phyloP scores from a whole-genome alignment of 192 early-diverging fungal genomes.

The Nowakowskiella sp. region DNA sequence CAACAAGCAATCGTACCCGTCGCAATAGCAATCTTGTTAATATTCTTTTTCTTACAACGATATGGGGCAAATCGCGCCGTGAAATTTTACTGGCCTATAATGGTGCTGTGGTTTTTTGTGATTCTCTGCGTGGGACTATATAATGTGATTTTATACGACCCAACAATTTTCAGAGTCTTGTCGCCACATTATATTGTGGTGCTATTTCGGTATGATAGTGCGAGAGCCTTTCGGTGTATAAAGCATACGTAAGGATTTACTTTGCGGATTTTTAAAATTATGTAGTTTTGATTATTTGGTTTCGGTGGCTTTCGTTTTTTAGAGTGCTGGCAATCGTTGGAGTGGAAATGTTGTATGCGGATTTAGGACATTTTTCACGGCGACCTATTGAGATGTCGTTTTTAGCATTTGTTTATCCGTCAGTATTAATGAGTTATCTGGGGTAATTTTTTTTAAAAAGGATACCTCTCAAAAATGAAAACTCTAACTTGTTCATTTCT shows the following conservation, averaged over 20 bases:
- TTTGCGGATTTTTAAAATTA: not conserved
- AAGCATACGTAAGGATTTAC: slow-evolving; percentile 30
- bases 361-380: slow-evolving; percentile 47
- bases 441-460: slow-evolving; percentile 35
- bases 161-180: slow-evolving; percentile 27
- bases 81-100: slow-evolving; percentile 34
- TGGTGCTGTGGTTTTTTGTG: slow-evolving; percentile 38
- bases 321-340: slow-evolving; percentile 45
- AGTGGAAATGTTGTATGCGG: slow-evolving; percentile 49
- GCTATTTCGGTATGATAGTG: slow-evolving; percentile 20
- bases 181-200: slow-evolving; percentile 34
- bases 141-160: slow-evolving; percentile 31
- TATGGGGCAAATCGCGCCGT: slow-evolving; percentile 37
- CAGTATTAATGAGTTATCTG: slow-evolving; percentile 36
- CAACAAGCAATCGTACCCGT: too few species aligned
- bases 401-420: slow-evolving; percentile 36
- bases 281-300: slow-evolving; percentile 6
- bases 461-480: too few species aligned
- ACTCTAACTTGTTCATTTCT: too few species aligned
- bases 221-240: slow-evolving; percentile 19
- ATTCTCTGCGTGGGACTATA: slow-evolving; percentile 38
- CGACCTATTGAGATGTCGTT: slow-evolving; percentile 38
- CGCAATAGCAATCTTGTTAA: too few species aligned
- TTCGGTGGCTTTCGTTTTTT: not conserved
- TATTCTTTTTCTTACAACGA: slow-evolving; percentile 39